Base-by-base conservation (phyloP, 805 yeast species). In the Nakazawaea siamensis region DNA sequence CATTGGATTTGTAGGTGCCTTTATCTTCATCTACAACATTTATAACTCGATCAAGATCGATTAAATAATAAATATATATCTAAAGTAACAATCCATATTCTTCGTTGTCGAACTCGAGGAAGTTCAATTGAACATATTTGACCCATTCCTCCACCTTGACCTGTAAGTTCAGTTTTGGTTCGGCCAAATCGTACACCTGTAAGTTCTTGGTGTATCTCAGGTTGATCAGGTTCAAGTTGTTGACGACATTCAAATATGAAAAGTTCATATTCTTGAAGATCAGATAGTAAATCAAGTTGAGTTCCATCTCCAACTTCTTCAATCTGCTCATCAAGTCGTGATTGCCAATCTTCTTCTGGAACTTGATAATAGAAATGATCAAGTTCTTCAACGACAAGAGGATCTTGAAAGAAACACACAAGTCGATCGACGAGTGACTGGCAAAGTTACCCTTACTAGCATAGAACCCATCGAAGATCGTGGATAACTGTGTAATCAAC, bases 31-130 rank as follows among this genome's bases (percentile, higher is more conserved):
- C 33, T 70, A 84, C 55, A 76, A 63, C 48, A 87, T 92, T 41
- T 92, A 86, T 54, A 67, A 81, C 11, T 79, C 87, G 40, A 83
- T 92, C 50, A 90, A 88, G 60, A 80, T 88, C 31, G 97, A 92
- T 45, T 81, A 56, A 48, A 20, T 20, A 20, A 27, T 27, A 15
- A 27, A 27, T 27, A 27, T 27, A 24, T 27, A 7, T 7, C 24
- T 27, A 36, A 21, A 31, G 19, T 24, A 33, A 18, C 40, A 36
- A 37, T 3, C 40, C 40, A 29, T 37, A 37, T 5, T 28, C 33
- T 19, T 33, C 37, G 11, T 29, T 33, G 10, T 33, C 21, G 5
- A 29, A 14, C 3, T 27, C 20, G 3, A 27, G 16, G 14, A 33
- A 33, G 25, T 33, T 33, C 4, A 9, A 5, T 17, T 37, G 37